These are phyloP conservation scores for Lipomyces yamadae DNA, from an alignment of 805 yeast species.

Conservation along the genomic window DNA sequence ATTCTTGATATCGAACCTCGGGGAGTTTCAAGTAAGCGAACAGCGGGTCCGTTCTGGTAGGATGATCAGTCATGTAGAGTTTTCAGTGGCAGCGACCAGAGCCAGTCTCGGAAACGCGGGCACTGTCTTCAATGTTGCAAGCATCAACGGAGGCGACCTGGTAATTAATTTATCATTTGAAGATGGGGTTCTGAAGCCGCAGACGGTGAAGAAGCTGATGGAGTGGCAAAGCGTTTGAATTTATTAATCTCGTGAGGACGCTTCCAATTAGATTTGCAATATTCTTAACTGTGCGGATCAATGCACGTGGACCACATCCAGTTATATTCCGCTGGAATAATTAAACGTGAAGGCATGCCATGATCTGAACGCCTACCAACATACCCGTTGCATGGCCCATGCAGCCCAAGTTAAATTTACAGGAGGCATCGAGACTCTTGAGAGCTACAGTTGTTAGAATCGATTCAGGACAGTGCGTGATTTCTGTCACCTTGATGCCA, in stretches of 20 bases:
- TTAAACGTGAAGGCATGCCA: too few relatives aligned
- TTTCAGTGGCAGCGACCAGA: conserved; percentile 4
- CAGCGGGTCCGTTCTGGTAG: background rate
- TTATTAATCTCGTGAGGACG: background rate
- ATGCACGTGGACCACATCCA: too few relatives aligned
- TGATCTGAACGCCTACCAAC: too few relatives aligned
- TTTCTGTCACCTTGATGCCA: too few relatives aligned
- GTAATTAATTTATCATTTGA: conserved; percentile 4
- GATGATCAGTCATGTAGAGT: conserved; percentile 2
- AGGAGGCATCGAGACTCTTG: too few relatives aligned
- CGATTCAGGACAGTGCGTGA: too few relatives aligned
- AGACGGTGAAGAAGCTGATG: conserved; percentile 5
- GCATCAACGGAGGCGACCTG: background rate
- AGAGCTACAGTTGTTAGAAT: too few relatives aligned
- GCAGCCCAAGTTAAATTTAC: too few relatives aligned
- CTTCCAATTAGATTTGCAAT: too few relatives aligned
- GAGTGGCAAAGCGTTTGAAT: background rate
- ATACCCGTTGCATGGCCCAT: too few relatives aligned
- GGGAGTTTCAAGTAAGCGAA: background rate
- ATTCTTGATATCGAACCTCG: conserved; percentile 2
- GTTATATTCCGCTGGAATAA: too few relatives aligned
- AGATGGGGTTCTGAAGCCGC: conserved; percentile 5
- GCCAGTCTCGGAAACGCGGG: background rate
- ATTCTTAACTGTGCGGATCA: too few relatives aligned
- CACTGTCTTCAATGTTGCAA: conserved; percentile 6